These are phyloP conservation scores for Ramalina peruviana DNA, from an alignment of 495 filamentous ascomycete species.

Conservation along the genomic window DNA sequence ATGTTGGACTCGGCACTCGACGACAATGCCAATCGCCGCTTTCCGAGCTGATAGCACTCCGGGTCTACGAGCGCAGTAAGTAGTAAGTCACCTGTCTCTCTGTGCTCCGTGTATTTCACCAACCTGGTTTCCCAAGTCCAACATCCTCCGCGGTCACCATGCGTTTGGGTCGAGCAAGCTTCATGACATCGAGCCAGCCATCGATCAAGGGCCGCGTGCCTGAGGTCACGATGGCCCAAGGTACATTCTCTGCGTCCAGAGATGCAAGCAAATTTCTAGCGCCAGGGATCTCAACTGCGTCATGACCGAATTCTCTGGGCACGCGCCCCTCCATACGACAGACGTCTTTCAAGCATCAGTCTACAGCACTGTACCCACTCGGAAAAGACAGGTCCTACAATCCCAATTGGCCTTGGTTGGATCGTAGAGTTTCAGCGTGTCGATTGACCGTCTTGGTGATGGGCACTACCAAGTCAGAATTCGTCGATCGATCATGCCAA, in stretches of 20 bases:
- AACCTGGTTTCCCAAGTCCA: slow-evolving; percentile 59
- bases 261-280: slow-evolving; percentile 40
- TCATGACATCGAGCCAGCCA: slow-evolving; percentile 73
- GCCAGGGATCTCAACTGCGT: slow-evolving; percentile 74
- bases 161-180: slow-evolving; percentile 56
- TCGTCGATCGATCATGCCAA: too few relatives aligned
- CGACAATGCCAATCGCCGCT: slow-evolving; percentile 43
- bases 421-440: slow-evolving; percentile 60
- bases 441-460: slow-evolving; percentile 32
- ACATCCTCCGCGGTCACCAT: slow-evolving; percentile 84
- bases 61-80: slow-evolving; percentile 30
- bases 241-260: slow-evolving; percentile 41
- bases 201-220: slow-evolving; percentile 68
- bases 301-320: slow-evolving; percentile 57
- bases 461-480: slow-evolving; percentile 8
- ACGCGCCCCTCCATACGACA: slow-evolving; percentile 63
- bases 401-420: slow-evolving; percentile 79
- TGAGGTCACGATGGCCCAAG: slow-evolving; percentile 89
- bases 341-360: slow-evolving; percentile 43
- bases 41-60: slow-evolving; percentile 65
- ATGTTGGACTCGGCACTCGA: slow-evolving; percentile 32
- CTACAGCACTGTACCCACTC: background rate
- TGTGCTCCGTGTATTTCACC: background rate
- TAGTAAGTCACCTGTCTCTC: too few relatives aligned
- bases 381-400: slow-evolving; percentile 36